A percentile compares a stretch with the other conserved stretches of the same genome.
phyloP scores from a whole-genome alignment of 2,329 filamentous ascomycete species.

The Cyclaneusma minus region DNA sequence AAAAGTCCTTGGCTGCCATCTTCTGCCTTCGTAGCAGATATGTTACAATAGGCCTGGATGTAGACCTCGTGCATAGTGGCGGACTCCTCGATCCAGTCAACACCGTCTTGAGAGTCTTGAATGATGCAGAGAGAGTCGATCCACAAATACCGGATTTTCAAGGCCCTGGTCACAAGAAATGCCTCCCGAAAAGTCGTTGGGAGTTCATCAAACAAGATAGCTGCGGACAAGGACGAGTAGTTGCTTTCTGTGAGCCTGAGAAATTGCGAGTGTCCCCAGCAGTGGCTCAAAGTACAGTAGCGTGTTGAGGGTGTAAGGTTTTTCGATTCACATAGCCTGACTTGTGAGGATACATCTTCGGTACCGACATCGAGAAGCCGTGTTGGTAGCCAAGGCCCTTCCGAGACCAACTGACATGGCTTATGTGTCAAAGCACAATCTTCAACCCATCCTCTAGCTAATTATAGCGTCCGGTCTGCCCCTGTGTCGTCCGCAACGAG shows the following conservation, averaged over 20 bases:
- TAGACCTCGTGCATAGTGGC: constrained; percentile 1
- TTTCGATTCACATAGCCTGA: no score
- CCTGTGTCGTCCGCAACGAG: no score
- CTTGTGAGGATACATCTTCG: no score
- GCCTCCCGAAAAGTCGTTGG: constrained; percentile 1
- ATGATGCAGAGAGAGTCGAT: constrained; percentile 1
- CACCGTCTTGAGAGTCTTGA: no score
- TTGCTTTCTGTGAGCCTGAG: not conserved
- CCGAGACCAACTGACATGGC: no score
- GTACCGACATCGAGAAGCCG: no score
- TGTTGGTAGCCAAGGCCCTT: no score
- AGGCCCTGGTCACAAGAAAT: not conserved
- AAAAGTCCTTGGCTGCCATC: not conserved
- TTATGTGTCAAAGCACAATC: no score
- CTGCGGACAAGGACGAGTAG: not conserved
- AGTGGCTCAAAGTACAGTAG: constrained; percentile 3
- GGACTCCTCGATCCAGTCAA: constrained; percentile 1
- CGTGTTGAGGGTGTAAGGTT: no score
- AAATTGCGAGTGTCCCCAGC: not conserved
- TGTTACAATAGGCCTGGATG: constrained; percentile 1
- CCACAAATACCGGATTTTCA: constrained; percentile 1
- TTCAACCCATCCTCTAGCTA: no score
- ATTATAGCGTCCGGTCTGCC: no score
- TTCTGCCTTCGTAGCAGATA: not conserved
- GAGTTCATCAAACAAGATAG: not conserved